phyloP scores from a whole-genome alignment of 1,139 yeast species.

The Wickerhamomyces sp. region DNA sequence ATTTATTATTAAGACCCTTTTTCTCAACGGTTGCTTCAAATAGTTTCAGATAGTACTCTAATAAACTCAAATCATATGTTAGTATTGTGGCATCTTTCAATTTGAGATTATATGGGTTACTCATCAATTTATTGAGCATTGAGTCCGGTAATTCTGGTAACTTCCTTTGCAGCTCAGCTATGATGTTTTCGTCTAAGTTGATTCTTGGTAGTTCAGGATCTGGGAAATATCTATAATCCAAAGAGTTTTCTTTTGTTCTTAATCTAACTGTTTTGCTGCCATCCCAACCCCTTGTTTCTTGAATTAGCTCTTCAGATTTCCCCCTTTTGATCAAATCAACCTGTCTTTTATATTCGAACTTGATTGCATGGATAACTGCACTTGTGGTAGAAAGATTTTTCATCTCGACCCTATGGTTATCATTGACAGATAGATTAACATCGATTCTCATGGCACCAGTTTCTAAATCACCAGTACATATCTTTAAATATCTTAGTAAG shows the following conservation, averaged over 20 bases:
- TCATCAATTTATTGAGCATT: constrained; percentile 44
- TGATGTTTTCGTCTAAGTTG: constrained; percentile 38
- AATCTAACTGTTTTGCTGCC: constrained; percentile 62
- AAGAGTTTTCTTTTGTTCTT: constrained; percentile 74
- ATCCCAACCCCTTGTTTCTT: constrained; percentile 93
- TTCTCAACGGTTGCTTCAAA: constrained; percentile 26
- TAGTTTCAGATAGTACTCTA: constrained; percentile 20
- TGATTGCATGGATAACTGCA: constrained; percentile 74
- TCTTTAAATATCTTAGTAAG: constrained; percentile 59
- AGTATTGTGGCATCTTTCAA: constrained; percentile 69
- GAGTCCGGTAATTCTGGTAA: constrained; percentile 68
- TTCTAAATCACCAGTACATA: constrained; percentile 89
- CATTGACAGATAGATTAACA: constrained; percentile 78
- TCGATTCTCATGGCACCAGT: constrained; percentile 95
- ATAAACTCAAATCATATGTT: constrained; percentile 47
- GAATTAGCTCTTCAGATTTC: constrained; percentile 34
- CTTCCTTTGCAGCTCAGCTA: constrained; percentile 31
- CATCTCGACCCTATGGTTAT: constrained; percentile 73
- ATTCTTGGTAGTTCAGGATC: constrained; percentile 82
- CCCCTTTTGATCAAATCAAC: constrained; percentile 34
- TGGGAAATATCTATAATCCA: constrained; percentile 91
- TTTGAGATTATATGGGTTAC: constrained; percentile 52
- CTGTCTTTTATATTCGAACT: constrained; percentile 74
- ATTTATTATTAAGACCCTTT: constrained; percentile 27
- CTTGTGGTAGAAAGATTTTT: constrained; percentile 84